Base-by-base conservation (phyloP, 352 stramenopile species). In the Pythium angustatum region DNA sequence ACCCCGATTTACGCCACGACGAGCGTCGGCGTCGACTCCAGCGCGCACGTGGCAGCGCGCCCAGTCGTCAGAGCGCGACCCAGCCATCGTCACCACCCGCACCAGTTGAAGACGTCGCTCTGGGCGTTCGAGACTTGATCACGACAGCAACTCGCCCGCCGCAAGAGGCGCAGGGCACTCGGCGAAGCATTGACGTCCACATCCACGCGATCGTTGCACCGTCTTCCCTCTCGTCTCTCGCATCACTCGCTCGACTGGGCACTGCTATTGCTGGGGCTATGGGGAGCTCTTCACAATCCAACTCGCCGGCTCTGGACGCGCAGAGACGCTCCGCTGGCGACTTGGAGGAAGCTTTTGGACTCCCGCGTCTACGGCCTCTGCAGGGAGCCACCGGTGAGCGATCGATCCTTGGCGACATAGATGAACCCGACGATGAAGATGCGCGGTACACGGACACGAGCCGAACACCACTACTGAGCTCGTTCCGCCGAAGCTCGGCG, bases 161-260 rank as follows among this genome's bases (percentile, higher is more conserved):
- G 17, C 66, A 31, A 7, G 81, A 88, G 7, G 31, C 69, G 0
- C 66, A 76, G 28, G 27, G 49, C 31, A 64, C 65, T 2, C 79
- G 82, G 48, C 83, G 83, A 19, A 93, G 75, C 48, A 93, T 96
- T 43, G 87, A 96, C 62, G 85, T 96, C 3, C 87, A 96, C 65
- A 96, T 96, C 30, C 87, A 96, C 56, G 87, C 87, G 2, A 93
- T 96, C 47, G 79, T 96, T 8, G 78, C 87, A 11, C 84, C 87
- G 22, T 84, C 80, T 4, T 92, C 86, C 0, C 48, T 93, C 3
- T 83, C 81, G 7, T 90, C 81, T 3, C 71, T 93, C n/a, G 76
- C 83, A 3, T 79, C 76, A 2, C 62, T 74, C 9, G 62, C 59
- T 17, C 33, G 64, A 26, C 43, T 70, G 11, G 60, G 51, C 3